Evolutionary conservation across 805 yeast genomes (phyloP).

Genomic region (Saturnispora kantuleensis): DNA sequence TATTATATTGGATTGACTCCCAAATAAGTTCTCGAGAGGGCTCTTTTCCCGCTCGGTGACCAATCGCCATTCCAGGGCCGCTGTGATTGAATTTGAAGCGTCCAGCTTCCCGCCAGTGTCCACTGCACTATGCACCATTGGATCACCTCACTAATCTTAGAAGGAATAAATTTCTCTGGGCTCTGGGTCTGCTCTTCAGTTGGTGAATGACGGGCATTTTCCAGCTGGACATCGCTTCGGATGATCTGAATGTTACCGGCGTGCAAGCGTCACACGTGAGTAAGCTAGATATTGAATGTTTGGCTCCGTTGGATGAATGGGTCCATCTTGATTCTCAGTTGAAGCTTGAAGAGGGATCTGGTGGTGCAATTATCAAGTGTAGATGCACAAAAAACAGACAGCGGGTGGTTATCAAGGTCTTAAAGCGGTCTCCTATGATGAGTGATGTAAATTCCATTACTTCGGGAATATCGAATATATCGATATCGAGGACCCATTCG

Average conservation of each 20-base stretch:
- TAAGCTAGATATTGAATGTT: slow-evolving; percentile 7
- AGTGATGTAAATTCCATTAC: not conserved
- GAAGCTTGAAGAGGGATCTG: slow-evolving; percentile 24
- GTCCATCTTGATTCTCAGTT: slow-evolving; percentile 8
- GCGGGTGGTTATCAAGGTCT: slow-evolving; percentile 6
- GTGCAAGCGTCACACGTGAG: too few species aligned
- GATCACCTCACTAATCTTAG: too few species aligned
- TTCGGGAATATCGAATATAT: not conserved
- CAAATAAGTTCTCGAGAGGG: too few species aligned
- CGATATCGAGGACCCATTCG: slow-evolving; percentile 1
- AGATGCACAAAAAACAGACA: slow-evolving; percentile 6
- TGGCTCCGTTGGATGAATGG: slow-evolving; percentile 6
- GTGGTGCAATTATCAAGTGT: slow-evolving; percentile 22
- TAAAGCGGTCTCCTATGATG: slow-evolving; percentile 4
- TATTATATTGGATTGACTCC: slow-evolving; percentile 16
- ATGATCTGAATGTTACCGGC: too few species aligned
- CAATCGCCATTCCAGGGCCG: slow-evolving; percentile 2
- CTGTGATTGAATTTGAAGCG: not conserved
- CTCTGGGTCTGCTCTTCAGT: too few species aligned
- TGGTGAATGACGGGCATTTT: too few species aligned
- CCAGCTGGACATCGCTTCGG: too few species aligned
- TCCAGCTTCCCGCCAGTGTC: not conserved
- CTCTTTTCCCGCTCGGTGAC: not conserved
- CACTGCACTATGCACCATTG: too few species aligned
- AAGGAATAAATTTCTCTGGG: too few species aligned